Percentiles rank a stretch among this genome's conserved stretches.
Conservation (phyloP, 257 asterid species). For the Plantago elongata region DNA sequence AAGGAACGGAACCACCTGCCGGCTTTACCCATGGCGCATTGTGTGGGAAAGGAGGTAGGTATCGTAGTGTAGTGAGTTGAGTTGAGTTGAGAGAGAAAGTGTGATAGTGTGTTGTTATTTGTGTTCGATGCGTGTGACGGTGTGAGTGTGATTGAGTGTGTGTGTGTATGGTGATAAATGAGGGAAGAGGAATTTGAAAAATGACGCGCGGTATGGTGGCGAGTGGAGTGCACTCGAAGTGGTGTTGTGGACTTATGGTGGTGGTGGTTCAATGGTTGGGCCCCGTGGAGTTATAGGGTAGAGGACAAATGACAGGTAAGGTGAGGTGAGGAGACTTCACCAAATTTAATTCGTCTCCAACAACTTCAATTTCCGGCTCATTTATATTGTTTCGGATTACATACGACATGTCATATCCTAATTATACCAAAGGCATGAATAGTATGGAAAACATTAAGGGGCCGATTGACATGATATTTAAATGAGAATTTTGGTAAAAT, state of each 20-base stretch:
- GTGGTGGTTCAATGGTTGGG: conserved; percentile 34
- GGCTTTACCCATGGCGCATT: conserved; percentile 70
- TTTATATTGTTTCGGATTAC: no score
- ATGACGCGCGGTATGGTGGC: conserved; percentile 30
- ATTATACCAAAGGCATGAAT: no score
- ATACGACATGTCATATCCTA: no score
- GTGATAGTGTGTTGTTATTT: background rate
- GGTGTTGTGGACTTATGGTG: no score
- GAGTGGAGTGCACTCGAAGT: conserved; percentile 23
- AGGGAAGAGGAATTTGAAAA: conserved; percentile 5
- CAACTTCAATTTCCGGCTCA: no score
- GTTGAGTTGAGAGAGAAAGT: background rate
- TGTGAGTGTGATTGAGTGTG: no score
- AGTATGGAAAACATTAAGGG: no score
- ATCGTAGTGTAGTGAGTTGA: background rate
- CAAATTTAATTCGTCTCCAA: background rate
- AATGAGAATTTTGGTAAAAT: no score
- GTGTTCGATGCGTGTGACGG: no score
- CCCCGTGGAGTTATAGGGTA: conserved; percentile 29
- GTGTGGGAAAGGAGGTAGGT: background rate
- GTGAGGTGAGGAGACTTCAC: background rate
- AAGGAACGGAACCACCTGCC: conserved; percentile 61
- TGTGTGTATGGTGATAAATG: conserved; percentile 16
- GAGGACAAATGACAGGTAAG: conserved; percentile 55
- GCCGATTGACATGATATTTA: no score